phyloP scores from a whole-genome alignment of 805 yeast genomes.

The Starmera pachycereana region DNA sequence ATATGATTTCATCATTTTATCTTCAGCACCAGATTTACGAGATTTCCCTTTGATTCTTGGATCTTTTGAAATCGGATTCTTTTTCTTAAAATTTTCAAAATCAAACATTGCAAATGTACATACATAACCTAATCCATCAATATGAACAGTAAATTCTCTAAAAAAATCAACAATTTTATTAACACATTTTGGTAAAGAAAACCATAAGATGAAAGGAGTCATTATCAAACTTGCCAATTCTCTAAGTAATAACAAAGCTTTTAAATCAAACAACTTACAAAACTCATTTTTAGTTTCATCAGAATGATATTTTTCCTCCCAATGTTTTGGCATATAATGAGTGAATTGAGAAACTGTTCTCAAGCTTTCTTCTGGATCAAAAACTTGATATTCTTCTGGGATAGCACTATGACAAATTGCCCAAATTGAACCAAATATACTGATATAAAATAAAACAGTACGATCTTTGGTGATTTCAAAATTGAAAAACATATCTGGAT shows the following conservation, averaged over 20 bases:
- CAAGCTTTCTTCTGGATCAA: conserved; percentile 87
- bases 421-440: conserved; percentile 80
- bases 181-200: conserved; percentile 61
- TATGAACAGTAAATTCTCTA: conserved; percentile 80
- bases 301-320: conserved; percentile 83
- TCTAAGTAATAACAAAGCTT: conserved; percentile 56
- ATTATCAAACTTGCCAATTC: conserved; percentile 76
- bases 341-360: conserved; percentile 76
- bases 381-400: conserved; percentile 57
- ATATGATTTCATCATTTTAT: conserved; percentile 89
- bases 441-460: conserved; percentile 79
- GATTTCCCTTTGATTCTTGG: conserved; percentile 29
- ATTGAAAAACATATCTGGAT: conserved; percentile 84
- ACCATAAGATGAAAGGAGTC: conserved; percentile 87
- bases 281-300: conserved; percentile 78
- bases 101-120: conserved; percentile 92
- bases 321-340: conserved; percentile 77
- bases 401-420: conserved; percentile 70
- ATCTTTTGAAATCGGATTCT: conserved; percentile 7
- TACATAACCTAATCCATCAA: conserved; percentile 91
- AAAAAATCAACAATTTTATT: conserved; percentile 83
- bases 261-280: conserved; percentile 65
- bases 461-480: conserved; percentile 78
- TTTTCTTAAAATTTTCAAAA: conserved; percentile 42
- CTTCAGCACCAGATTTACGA: conserved; percentile 31